Evolutionary conservation across 768 basidiomycete species (phyloP).

Genomic region (Stropharia rugosoannulata): DNA sequence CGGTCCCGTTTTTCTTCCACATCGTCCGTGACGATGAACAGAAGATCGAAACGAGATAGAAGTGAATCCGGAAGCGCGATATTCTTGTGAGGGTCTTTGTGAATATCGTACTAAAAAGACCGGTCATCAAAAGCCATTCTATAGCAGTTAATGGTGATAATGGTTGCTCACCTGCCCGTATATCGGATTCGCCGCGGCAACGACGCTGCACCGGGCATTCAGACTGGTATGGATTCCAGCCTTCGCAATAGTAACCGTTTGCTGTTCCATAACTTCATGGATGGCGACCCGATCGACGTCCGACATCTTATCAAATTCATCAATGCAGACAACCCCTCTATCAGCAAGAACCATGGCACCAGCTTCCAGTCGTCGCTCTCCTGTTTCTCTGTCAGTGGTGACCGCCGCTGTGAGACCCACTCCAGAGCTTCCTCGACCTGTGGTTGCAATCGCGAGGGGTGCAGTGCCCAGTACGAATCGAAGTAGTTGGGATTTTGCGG

Average conservation of each 20-base stretch:
- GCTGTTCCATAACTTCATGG: conserved; percentile 99
- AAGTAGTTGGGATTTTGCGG: conserved; percentile 94
- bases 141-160: conserved; percentile 3
- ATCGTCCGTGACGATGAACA: conserved; percentile 98
- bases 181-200: conserved; percentile 98
- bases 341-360: conserved; percentile 99
- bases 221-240: conserved; percentile 98
- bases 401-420: conserved; percentile 99
- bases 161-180: conserved; percentile 79
- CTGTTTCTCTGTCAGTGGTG: conserved; percentile 97
- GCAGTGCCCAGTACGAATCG: conserved; percentile 96
- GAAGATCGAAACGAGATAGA: conserved; percentile 96
- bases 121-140: conserved; percentile 14
- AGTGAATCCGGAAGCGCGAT: conserved; percentile 98
- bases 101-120: conserved; percentile 83
- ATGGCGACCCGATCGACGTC: conserved; percentile 98
- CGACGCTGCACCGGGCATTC: conserved; percentile 96
- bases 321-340: conserved; percentile 97
- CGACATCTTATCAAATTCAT: conserved; percentile 99
- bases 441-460: conserved; percentile 96
- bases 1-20: conserved; percentile 95
- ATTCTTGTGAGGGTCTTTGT: conserved; percentile 99
- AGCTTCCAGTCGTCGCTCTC: conserved; percentile 94
- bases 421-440: conserved; percentile 96
- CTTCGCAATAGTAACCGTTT: conserved; percentile 99